Evolutionary conservation across 1,284 basidiomycete species (phyloP).

Genomic region (Sphaerobolus stellatus): DNA sequence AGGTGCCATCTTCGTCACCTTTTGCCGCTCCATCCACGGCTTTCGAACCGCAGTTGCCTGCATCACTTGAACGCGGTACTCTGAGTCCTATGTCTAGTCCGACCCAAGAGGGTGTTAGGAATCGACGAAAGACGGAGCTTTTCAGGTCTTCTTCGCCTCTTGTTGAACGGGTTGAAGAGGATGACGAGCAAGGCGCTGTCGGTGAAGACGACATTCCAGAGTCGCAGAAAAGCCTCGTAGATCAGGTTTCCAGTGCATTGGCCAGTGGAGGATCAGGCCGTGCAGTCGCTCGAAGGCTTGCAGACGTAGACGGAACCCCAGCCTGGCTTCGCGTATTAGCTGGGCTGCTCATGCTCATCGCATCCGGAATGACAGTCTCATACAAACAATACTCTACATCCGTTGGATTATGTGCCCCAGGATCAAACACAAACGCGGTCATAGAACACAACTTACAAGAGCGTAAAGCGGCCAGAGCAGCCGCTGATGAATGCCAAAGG

Average conservation of each 20-base stretch:
- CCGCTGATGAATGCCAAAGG: conserved; percentile 57
- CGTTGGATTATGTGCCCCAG: conserved; percentile 83
- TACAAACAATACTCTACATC: conserved; percentile 67
- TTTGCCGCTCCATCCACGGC: conserved; percentile 13
- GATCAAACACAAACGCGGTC: conserved; percentile 58
- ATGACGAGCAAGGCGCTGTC: conserved; percentile 7
- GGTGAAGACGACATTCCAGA: background rate
- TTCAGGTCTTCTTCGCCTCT: conserved; percentile 8
- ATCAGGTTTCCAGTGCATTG: conserved; percentile 38
- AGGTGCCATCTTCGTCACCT: conserved; percentile 24
- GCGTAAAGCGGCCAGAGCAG: conserved; percentile 43
- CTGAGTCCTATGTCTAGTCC: background rate
- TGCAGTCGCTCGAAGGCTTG: conserved; percentile 17
- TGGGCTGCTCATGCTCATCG: conserved; percentile 36
- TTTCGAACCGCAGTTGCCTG: conserved; percentile 14
- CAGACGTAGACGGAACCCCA: conserved; percentile 18
- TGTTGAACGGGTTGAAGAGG: conserved; percentile 17
- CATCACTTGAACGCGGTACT: background rate
- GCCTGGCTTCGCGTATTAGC: conserved; percentile 40
- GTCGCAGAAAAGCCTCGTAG: conserved; percentile 15
- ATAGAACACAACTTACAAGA: too few species aligned
- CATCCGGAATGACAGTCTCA: conserved; percentile 41
- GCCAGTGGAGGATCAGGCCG: conserved; percentile 29
- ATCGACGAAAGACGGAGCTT: too few species aligned
- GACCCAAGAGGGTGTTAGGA: too few species aligned